Conservation (phyloP, 148 eudicot species). For the Diospyros lotus region DNA sequence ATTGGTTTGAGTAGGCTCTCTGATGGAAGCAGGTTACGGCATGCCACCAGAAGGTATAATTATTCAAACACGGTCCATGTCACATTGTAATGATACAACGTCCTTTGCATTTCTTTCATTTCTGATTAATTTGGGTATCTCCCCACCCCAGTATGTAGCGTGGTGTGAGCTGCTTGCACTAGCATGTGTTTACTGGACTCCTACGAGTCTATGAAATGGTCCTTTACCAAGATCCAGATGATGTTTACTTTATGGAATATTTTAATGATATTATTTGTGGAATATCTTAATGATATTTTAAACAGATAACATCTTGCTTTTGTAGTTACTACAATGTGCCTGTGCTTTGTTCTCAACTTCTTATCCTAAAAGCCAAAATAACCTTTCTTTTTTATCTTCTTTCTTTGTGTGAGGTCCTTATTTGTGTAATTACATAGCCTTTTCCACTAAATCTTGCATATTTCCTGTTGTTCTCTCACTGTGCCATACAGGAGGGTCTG, state of each 20-base stretch:
- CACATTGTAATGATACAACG: neutral
- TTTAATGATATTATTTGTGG: neutral
- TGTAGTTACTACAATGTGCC: neutral
- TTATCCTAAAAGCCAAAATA: constrained; percentile 8
- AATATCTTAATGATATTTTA: neutral
- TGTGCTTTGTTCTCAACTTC: neutral
- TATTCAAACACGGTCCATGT: neutral
- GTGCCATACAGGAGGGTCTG: constrained; percentile 65
- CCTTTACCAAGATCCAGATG: too few species aligned
- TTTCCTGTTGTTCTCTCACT: constrained; percentile 3
- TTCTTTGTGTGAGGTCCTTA: neutral
- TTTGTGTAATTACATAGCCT: neutral
- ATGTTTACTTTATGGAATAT: too few species aligned
- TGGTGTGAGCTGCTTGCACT: neutral
- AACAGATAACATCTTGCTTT: neutral
- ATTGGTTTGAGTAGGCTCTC: neutral
- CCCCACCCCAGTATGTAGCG: neutral
- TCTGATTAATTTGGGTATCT: neutral
- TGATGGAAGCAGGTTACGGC: too few species aligned
- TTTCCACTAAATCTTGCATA: neutral
- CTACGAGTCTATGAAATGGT: too few species aligned
- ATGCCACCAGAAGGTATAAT: too few species aligned
- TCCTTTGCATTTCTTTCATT: neutral
- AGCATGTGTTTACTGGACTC: too few species aligned
- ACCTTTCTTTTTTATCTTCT: neutral